Conservation (phyloP, 2,329 filamentous ascomycete genomes). For the Aspergillus sp. region DNA sequence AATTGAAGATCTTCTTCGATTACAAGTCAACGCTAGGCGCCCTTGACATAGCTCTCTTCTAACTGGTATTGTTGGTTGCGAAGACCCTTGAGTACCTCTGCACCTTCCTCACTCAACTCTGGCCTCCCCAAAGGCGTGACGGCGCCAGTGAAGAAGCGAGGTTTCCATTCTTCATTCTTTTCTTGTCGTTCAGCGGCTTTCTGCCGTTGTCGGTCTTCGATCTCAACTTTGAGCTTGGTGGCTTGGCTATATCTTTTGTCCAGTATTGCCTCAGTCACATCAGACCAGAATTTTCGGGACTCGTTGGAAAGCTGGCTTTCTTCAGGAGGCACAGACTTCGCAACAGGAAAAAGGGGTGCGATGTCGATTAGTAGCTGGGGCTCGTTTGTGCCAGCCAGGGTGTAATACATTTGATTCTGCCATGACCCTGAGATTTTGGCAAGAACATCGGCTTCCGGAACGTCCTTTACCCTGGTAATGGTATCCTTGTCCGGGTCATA, state of each 20-base stretch:
- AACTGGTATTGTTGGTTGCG: slow-evolving; percentile 54
- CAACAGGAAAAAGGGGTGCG: slow-evolving; percentile 72
- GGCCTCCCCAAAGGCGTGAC: slow-evolving; percentile 62
- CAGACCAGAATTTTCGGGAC: slow-evolving; percentile 81
- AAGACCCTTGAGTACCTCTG: slow-evolving; percentile 55
- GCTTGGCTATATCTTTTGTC: slow-evolving; percentile 81
- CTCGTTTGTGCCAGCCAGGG: slow-evolving; percentile 49
- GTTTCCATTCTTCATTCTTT: slow-evolving; percentile 70
- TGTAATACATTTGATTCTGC: slow-evolving; percentile 70
- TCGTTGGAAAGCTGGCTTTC: slow-evolving; percentile 85
- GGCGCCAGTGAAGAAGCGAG: slow-evolving; percentile 77
- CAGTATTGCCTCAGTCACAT: slow-evolving; percentile 81
- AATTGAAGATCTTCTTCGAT: background rate
- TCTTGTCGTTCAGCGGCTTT: slow-evolving; percentile 79
- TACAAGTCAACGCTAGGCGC: slow-evolving; percentile 27
- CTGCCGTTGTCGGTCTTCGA: slow-evolving; percentile 85
- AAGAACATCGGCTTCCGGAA: slow-evolving; percentile 80
- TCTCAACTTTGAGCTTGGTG: slow-evolving; percentile 82
- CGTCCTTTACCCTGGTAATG: slow-evolving; percentile 77
- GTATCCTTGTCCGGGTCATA: slow-evolving; percentile 86
- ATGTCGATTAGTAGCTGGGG: slow-evolving; percentile 80
- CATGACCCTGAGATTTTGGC: slow-evolving; percentile 81
- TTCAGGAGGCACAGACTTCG: slow-evolving; percentile 75
- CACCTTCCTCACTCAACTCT: slow-evolving; percentile 63
- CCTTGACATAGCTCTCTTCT: slow-evolving; percentile 38